phyloP scores from a whole-genome alignment of 1,284 basidiomycete species.

The Veloboletus limbatus region DNA sequence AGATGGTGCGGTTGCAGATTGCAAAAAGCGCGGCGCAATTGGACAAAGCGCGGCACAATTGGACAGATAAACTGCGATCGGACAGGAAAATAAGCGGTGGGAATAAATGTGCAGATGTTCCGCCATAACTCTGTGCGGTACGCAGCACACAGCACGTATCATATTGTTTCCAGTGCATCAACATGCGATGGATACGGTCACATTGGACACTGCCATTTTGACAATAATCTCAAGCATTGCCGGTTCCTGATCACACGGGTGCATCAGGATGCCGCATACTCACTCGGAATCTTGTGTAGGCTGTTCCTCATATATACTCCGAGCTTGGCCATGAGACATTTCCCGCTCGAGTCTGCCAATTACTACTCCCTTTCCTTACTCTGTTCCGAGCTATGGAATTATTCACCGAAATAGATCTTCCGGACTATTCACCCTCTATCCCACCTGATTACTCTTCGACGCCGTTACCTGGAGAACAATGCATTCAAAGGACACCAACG shows the following conservation, averaged over 20 bases:
- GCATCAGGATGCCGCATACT: constrained; percentile 11
- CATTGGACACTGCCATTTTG: constrained; percentile 14
- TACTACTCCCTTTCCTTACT: constrained; percentile 1
- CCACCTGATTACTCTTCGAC: constrained; percentile 36
- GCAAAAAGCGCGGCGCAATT: no score
- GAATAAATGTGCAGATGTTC: background rate
- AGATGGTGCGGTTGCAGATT: no score
- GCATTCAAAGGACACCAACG: constrained; percentile 33
- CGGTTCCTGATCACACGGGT: constrained; percentile 9
- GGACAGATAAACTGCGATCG: no score
- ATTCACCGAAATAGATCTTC: constrained; percentile 19
- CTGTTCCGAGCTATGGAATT: constrained; percentile 17
- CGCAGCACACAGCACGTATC: constrained; percentile 6
- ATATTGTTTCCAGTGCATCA: constrained; percentile 8
- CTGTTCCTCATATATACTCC: constrained; percentile 25
- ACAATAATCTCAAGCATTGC: constrained; percentile 18
- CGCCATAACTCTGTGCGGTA: background rate
- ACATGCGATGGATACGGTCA: constrained; percentile 2
- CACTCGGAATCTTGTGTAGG: constrained; percentile 10
- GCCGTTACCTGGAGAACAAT: constrained; percentile 33
- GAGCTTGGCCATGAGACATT: background rate
- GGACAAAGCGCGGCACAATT: no score
- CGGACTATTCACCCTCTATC: constrained; percentile 29
- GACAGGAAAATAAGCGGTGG: no score
- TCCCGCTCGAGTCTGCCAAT: constrained; percentile 2